A percentile compares a stretch with the other conserved stretches of the same genome.
Conservation (phyloP, 2,329 filamentous ascomycete species). For the Sodiomyces alkalinus region DNA sequence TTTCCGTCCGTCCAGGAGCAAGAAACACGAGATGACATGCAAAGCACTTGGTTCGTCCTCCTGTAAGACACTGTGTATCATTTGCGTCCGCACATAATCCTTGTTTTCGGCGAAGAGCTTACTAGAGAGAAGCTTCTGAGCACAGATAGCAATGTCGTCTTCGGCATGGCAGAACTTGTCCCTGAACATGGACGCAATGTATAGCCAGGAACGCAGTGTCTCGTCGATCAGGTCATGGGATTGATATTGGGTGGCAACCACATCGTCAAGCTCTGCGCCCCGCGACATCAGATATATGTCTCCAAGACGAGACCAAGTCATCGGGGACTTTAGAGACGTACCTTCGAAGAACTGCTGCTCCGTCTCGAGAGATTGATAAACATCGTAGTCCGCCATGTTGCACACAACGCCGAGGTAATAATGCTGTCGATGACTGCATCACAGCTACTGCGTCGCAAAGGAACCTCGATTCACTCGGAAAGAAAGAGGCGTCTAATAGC, state of each 20-base stretch:
- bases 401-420: background rate
- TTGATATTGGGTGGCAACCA: conserved; percentile 30
- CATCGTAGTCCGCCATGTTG: conserved; percentile 49
- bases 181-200: conserved; percentile 61
- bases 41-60: conserved; percentile 74
- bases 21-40: conserved; percentile 67
- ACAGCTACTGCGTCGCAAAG: no score
- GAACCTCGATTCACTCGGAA: no score
- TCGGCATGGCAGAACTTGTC: conserved; percentile 62
- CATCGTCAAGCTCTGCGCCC: conserved; percentile 28
- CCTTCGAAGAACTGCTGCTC: conserved; percentile 85
- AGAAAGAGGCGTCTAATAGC: no score
- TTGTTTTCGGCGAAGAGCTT: conserved; percentile 57
- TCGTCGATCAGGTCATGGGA: conserved; percentile 59
- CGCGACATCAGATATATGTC: background rate
- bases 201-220: conserved; percentile 68
- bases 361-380: conserved; percentile 53
- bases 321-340: conserved; percentile 25
- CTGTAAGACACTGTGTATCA: conserved; percentile 79
- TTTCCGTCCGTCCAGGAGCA: conserved; percentile 72
- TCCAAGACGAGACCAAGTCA: conserved; percentile 1
- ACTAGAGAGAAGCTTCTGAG: conserved; percentile 63
- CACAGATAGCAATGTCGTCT: conserved; percentile 67
- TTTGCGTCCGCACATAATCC: conserved; percentile 82
- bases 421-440: background rate